A percentile compares a stretch with the other conserved stretches of the same genome.
These are phyloP conservation scores for Eimeria praecox DNA, from an alignment of 169 alveolate genomes.

Conservation along the genomic window DNA sequence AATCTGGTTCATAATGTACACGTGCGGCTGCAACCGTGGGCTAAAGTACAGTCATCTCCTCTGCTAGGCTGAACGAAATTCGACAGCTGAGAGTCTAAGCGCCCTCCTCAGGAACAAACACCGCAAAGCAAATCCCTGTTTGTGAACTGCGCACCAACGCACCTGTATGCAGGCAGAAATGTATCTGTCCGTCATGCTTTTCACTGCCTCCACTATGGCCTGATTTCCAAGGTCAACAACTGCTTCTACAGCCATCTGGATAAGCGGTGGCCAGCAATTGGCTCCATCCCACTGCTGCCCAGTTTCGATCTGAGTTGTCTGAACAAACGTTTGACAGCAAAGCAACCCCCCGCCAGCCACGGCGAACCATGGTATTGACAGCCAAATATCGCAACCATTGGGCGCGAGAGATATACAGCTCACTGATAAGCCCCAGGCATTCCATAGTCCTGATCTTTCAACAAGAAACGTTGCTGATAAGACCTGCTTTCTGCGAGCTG, in stretches of 20 bases:
- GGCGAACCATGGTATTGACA: background rate
- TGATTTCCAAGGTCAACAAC: background rate
- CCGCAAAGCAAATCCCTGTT: background rate
- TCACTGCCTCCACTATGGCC: background rate
- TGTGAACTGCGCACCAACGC: background rate
- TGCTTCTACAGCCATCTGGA: slow-evolving; percentile 76
- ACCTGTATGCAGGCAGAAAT: slow-evolving; percentile 43
- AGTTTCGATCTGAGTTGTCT: slow-evolving; percentile 65
- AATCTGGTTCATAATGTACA: background rate
- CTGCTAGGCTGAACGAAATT: background rate
- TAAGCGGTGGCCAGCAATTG: slow-evolving; percentile 85
- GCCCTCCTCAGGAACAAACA: background rate
- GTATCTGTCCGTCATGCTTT: slow-evolving; percentile 11
- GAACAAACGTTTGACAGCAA: background rate
- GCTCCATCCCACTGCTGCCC: slow-evolving; percentile 84
- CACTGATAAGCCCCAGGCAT: slow-evolving; percentile 75
- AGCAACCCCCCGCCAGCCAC: background rate
- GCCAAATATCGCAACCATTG: background rate
- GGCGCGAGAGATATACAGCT: background rate
- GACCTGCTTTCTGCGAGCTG: slow-evolving; percentile 5
- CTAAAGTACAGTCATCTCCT: background rate
- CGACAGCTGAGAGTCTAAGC: background rate
- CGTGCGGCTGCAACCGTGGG: background rate
- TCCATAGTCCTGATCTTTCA: slow-evolving; percentile 69
- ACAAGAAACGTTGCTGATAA: slow-evolving; percentile 50